A percentile compares a stretch with the other conserved stretches of the same genome.
Evolutionary conservation across 306 rosid species (phyloP).

Genomic region (Vicia villosa): DNA sequence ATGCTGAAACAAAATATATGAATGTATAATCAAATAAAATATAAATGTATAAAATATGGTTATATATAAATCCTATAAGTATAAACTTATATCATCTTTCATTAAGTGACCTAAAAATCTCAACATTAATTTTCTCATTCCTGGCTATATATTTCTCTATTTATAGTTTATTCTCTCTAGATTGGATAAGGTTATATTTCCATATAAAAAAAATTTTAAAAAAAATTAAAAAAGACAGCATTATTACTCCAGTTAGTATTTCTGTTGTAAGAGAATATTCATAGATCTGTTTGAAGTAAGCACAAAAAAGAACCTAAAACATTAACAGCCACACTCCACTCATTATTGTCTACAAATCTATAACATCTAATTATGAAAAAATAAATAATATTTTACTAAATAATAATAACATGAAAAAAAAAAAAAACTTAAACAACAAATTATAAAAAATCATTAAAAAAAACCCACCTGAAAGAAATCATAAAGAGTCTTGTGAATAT

Average conservation of each 20-base stretch:
- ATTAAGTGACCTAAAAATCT: slow-evolving; percentile 4
- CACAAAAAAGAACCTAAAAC: slow-evolving; percentile 35
- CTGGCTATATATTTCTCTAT: not conserved
- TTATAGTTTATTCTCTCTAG: slow-evolving; percentile 7
- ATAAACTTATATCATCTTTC: not conserved
- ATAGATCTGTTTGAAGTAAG: slow-evolving; percentile 49
- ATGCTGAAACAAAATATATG: no score
- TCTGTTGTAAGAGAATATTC: slow-evolving; percentile 48
- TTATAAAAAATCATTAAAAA: slow-evolving; percentile 21
- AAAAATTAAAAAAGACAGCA: slow-evolving; percentile 46
- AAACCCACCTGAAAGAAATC: slow-evolving; percentile 47
- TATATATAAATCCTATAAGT: not conserved
- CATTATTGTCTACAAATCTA: slow-evolving; percentile 28
- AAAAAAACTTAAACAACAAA: slow-evolving; percentile 12
- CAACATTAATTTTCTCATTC: slow-evolving; percentile 31
- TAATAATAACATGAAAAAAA: not conserved
- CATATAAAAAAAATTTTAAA: slow-evolving; percentile 19
- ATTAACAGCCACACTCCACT: slow-evolving; percentile 5
- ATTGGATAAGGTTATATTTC: slow-evolving; percentile 31
- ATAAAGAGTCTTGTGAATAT: slow-evolving; percentile 32
- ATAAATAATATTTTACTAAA: not conserved
- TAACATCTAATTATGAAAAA: slow-evolving; percentile 17
- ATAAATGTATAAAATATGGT: not conserved
- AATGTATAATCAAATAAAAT: not conserved
- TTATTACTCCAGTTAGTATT: slow-evolving; percentile 19